Percentiles rank a stretch among this genome's conserved stretches.
phyloP scores from a whole-genome alignment of 306 rosid species.

The Betula pendula region DNA sequence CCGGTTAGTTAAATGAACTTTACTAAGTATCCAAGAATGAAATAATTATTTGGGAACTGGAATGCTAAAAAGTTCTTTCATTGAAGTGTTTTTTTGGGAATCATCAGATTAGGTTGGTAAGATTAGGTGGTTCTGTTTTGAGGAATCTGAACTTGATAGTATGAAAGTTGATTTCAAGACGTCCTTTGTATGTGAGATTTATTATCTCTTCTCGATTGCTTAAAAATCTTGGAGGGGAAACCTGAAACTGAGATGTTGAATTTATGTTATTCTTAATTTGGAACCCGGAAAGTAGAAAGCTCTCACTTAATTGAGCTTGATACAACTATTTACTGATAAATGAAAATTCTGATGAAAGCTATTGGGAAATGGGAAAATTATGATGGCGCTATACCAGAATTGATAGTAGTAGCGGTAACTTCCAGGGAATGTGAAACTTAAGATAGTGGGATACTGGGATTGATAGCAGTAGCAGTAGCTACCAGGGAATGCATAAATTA shows the following conservation, averaged over 20 bases:
- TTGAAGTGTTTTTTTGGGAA: too few relatives aligned
- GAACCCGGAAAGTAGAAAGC: too few relatives aligned
- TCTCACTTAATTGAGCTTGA: background rate
- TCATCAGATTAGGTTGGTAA: background rate
- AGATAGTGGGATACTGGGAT: too few relatives aligned
- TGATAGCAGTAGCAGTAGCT: too few relatives aligned
- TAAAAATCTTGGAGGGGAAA: background rate
- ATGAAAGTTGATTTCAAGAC: background rate
- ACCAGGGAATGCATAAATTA: too few relatives aligned
- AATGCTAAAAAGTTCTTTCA: too few relatives aligned
- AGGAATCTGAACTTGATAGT: conserved; percentile 12
- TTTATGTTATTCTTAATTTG: too few relatives aligned
- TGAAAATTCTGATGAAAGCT: background rate
- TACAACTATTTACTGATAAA: background rate
- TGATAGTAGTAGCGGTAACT: too few relatives aligned
- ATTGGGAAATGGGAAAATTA: too few relatives aligned
- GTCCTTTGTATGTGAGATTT: background rate
- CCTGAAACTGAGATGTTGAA: too few relatives aligned
- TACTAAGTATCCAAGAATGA: background rate
- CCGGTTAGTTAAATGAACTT: background rate
- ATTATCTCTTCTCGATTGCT: background rate
- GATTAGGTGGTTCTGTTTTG: background rate
- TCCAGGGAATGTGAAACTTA: too few relatives aligned
- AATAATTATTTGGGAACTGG: background rate
- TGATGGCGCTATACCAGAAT: too few relatives aligned